Percentiles rank a stretch among this genome's conserved stretches.
phyloP scores from a whole-genome alignment of 2,329 filamentous ascomycete genomes.

The Chaetomium olivaceum region DNA sequence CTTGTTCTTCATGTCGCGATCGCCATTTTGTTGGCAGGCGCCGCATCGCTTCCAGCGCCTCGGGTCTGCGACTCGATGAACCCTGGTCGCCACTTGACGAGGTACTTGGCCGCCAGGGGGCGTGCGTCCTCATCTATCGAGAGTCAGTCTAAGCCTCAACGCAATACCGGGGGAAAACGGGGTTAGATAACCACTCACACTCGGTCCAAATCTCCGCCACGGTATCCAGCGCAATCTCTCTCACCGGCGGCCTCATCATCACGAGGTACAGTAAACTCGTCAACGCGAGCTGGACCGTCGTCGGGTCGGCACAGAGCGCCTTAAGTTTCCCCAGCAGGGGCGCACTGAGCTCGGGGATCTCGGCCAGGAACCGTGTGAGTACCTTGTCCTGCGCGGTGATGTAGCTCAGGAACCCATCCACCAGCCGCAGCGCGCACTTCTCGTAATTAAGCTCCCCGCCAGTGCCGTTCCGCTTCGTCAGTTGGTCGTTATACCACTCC shows the following conservation, averaged over 20 bases:
- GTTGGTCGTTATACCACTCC: constrained; percentile 92
- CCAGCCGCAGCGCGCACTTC: constrained; percentile 74
- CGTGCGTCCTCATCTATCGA: constrained; percentile 60
- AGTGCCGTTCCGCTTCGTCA: constrained; percentile 43
- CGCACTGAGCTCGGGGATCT: constrained; percentile 77
- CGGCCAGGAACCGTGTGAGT: constrained; percentile 85
- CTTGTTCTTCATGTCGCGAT: constrained; percentile 18
- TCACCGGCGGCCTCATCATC: constrained; percentile 66
- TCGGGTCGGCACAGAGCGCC: constrained; percentile 65
- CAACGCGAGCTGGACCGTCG: constrained; percentile 62
- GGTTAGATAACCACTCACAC: constrained; percentile 51
- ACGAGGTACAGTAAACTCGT: constrained; percentile 67
- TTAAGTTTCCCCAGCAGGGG: constrained; percentile 73
- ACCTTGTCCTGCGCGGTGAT: constrained; percentile 89
- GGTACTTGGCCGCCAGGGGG: constrained; percentile 62
- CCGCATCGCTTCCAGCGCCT: constrained; percentile 25
- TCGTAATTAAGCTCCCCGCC: constrained; percentile 69
- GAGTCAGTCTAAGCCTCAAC: neutral
- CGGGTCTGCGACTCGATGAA: constrained; percentile 46
- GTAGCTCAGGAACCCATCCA: constrained; percentile 87
- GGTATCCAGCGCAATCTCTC: constrained; percentile 63
- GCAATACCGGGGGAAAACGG: neutral
- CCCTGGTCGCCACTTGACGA: constrained; percentile 60
- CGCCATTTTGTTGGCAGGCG: constrained; percentile 24
- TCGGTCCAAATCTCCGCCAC: constrained; percentile 68